Evolutionary conservation across 345 rosid species (phyloP).

Genomic region (Cardamine occulta): DNA sequence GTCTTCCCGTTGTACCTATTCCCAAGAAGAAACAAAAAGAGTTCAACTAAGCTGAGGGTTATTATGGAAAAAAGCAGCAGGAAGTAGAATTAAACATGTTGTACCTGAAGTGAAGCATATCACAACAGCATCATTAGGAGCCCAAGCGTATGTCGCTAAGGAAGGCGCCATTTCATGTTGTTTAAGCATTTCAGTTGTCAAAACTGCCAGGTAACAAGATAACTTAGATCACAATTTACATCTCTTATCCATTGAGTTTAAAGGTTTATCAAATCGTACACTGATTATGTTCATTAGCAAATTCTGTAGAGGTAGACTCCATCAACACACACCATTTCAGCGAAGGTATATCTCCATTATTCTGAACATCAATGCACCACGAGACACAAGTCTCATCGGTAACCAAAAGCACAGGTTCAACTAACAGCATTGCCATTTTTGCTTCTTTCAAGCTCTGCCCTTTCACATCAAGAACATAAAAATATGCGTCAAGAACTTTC

Average conservation of each 20-base stretch:
- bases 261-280: constrained; percentile 31
- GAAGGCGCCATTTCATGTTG: constrained; percentile 21
- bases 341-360: constrained; percentile 50
- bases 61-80: neutral
- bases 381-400: constrained; percentile 61
- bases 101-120: constrained; percentile 91
- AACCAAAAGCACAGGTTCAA: constrained; percentile 66
- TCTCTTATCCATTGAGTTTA: neutral
- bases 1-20: constrained; percentile 86
- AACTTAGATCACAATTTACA: constrained; percentile 13
- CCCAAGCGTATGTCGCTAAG: constrained; percentile 53
- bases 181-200: constrained; percentile 53
- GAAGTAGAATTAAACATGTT: neutral
- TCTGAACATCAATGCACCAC: constrained; percentile 51
- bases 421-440: constrained; percentile 55
- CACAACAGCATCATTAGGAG: constrained; percentile 70
- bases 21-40: constrained; percentile 32
- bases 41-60: neutral
- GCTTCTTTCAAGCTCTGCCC: constrained; percentile 77
- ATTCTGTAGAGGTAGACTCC: constrained; percentile 45
- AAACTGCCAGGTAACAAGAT: constrained; percentile 43
- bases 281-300: constrained; percentile 37
- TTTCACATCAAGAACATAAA: constrained; percentile 3
- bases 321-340: constrained; percentile 68
- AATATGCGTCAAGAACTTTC: neutral